Evolutionary conservation across 805 yeast species (phyloP), one percentile per base, ranked within the genome.

Genomic region (Metschnikowia matae): DNA sequence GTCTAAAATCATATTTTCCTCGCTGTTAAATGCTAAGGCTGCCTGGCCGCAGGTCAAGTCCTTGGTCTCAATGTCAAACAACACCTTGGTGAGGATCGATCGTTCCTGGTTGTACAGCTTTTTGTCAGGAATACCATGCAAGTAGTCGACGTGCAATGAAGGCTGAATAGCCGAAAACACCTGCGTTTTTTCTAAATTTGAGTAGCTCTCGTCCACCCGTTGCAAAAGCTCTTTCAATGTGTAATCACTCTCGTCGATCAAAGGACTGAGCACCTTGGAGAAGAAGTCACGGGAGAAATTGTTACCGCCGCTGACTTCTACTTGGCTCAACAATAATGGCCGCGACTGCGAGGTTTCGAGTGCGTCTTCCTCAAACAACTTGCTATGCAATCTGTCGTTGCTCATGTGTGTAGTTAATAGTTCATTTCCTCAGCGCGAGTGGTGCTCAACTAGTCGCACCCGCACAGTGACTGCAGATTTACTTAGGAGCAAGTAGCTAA

Each of bases 51-150:
- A 54, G 47, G 68, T 72, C 57, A 66, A 51, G 52, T 62, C 54
- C 80, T 66, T 54, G 4, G 80, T 66, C 7, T 62, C 63, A 38
- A 80, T 62, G 45, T 69, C 69, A 54, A 78, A 64, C 13, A 63
- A 63, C 10, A 80, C 77, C 53, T 72, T 73, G 32, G 82, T 72
- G 17, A 80, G 74, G 20, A 80, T 62, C 14, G 77, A 69, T 44
- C 63, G 67, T 56, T 66, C 79, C 50, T 54, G 63, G 65, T 63
- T 71, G 62, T 64, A 72, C 43, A 52, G 62, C 47, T 50, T 64
- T 23, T 54, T 46, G 15, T 51, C 48, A 20, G 75, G 73, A 1
- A 59, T 44, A 36, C 49, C 41, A 35, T 64, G 57, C 37, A 54
- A 54, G 52, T 71, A 78, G 49, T 77, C 73, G 33, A 73, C 62